Evolutionary conservation across 352 stramenopile genomes (phyloP).

Genomic region (Globisporangium mamillatum): DNA sequence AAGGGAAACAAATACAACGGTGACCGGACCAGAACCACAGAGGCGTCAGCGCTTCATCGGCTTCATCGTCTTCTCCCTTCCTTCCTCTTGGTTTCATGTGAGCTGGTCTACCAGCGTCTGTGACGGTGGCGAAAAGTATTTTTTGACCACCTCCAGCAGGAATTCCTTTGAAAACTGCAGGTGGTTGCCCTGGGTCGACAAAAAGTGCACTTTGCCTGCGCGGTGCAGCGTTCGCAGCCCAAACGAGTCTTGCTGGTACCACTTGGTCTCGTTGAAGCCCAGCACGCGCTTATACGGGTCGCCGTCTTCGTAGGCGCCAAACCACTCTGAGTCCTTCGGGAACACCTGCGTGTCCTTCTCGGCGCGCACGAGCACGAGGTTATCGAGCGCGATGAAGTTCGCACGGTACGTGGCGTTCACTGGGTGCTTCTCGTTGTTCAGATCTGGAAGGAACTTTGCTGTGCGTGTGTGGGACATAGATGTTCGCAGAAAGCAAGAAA

Average conservation of each 20-base stretch:
- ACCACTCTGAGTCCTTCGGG: conserved; percentile 83
- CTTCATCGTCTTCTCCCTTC: neutral
- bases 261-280: conserved; percentile 90
- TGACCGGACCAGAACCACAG: neutral
- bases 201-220: conserved; percentile 87
- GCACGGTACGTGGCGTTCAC: conserved; percentile 82
- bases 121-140: conserved; percentile 54
- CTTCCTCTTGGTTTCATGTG: neutral
- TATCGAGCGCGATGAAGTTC: conserved; percentile 86
- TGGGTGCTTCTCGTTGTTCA: conserved; percentile 89
- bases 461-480: neutral
- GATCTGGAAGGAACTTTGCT: conserved; percentile 78
- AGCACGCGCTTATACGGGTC: conserved; percentile 66
- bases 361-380: conserved; percentile 89
- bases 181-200: conserved; percentile 89
- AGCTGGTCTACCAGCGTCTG: neutral
- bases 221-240: conserved; percentile 86
- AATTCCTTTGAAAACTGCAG: conserved; percentile 86
- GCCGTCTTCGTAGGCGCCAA: conserved; percentile 82
- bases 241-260: conserved; percentile 92
- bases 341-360: conserved; percentile 90
- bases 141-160: conserved; percentile 74
- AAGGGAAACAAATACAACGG: neutral
- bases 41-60: neutral
- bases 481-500: neutral